Evolutionary conservation across 2,329 filamentous ascomycete species (phyloP), one percentile per base, ranked within the genome.

Genomic region (Scedosporium aurantiacum): DNA sequence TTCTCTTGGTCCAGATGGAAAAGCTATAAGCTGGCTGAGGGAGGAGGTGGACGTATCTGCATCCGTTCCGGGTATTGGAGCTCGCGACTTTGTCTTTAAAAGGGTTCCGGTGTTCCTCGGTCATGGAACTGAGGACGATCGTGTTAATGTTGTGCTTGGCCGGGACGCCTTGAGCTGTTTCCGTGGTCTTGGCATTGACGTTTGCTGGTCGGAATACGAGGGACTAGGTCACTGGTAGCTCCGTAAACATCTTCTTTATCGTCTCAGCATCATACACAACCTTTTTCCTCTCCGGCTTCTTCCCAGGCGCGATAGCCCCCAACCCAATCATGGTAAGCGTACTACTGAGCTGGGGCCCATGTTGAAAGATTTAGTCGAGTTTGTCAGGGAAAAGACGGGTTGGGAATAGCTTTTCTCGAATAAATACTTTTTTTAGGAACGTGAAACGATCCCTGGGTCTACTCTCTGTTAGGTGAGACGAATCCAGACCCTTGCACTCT

Each of bases 251-350:
- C 62, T 87, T 83, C 72, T 93, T 96, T 5, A 88, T 85, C 62
- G 90, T 89, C 66, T 96, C 92, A 12, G 85, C 83, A 62, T 90
- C 89, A 62, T 90, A 84, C 0, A 82, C n/a, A n/a, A n/a, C 69
- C 60, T 74, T 74, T 1, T 78, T 75, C 59, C 80, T 78, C n/a
- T 78, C 80, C 8, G 86, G 80, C 65, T 85, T 89, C 32, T 84
- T 79, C 8, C 86, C 86, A 16, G 87, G 82, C 0, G 89, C 82
- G 60, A 96, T 83, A 18, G 83, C 82, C 0, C 92, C 88, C 32
- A 97, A 78, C 1, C 93, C 92, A 65, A 97, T 87, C 78, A 94
- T 90, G 63, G 82, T 87, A 63, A 99, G 75, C 0, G 94, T 93
- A 63, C 79, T 88, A 47, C 87, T 85, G 63, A 97, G 76, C 7